Conservation (phyloP, 768 basidiomycete species). For the Pleurotus eryngii region DNA sequence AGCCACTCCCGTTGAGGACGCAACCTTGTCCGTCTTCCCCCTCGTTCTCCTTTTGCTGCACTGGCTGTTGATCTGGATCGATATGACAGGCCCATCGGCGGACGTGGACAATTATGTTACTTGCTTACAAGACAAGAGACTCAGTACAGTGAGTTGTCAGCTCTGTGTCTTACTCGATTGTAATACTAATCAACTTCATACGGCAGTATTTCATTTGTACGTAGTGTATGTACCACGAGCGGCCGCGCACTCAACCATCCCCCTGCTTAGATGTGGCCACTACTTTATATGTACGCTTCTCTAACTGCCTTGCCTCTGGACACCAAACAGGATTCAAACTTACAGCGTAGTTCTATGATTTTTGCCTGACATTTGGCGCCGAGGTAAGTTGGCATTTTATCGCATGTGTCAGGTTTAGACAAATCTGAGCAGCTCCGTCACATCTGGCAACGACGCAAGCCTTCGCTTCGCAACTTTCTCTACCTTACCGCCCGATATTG, state of each 20-base stretch:
- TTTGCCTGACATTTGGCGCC: neutral
- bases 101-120: no score
- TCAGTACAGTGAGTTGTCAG: neutral
- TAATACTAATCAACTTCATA: neutral
- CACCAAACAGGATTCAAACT: neutral
- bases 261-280: neutral
- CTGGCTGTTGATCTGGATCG: no score
- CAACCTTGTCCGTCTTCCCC: no score
- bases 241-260: neutral
- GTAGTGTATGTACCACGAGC: neutral
- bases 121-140: neutral
- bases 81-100: no score
- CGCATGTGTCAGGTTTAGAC: neutral
- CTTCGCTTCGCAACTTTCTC: neutral
- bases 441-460: neutral
- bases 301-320: no score
- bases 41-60: no score
- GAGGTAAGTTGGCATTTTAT: neutral
- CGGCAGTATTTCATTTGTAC: neutral
- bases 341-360: neutral
- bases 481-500: neutral
- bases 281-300: neutral
- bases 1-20: no score
- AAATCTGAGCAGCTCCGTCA: neutral
- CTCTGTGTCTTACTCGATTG: neutral